Evolutionary conservation across 768 basidiomycete genomes (phyloP).

Genomic region (Boletus pseudopeckii): DNA sequence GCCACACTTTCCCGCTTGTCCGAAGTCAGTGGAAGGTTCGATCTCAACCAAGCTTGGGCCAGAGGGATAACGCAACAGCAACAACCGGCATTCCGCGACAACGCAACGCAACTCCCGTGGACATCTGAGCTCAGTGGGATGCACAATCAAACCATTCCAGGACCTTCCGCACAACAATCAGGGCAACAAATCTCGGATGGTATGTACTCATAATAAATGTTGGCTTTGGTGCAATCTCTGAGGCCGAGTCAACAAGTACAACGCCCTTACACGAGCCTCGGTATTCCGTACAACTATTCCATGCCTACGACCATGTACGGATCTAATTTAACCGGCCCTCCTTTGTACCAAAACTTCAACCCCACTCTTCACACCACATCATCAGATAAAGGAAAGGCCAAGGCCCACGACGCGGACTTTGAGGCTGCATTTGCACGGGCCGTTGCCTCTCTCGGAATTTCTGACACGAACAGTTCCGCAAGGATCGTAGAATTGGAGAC

Average conservation of each 20-base stretch:
- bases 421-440: constrained; percentile 80
- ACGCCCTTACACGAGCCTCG: constrained; percentile 36
- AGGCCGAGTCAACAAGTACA: constrained; percentile 27
- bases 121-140: constrained; percentile 49
- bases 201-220: constrained; percentile 2
- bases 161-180: constrained; percentile 33
- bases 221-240: background rate
- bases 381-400: constrained; percentile 68
- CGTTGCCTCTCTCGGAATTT: constrained; percentile 47
- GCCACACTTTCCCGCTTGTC: constrained; percentile 28
- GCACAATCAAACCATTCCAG: constrained; percentile 22
- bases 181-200: constrained; percentile 25
- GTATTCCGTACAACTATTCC: constrained; percentile 35
- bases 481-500: constrained; percentile 55
- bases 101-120: constrained; percentile 43
- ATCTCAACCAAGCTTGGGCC: constrained; percentile 52
- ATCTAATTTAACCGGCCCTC: constrained; percentile 31
- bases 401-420: constrained; percentile 72
- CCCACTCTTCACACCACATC: constrained; percentile 20
- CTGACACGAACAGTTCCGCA: constrained; percentile 39
- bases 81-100: constrained; percentile 36
- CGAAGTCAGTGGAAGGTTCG: constrained; percentile 29
- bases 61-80: constrained; percentile 47
- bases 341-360: constrained; percentile 34
- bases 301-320: constrained; percentile 34